Conservation (phyloP, 2,329 filamentous ascomycete species). For the Curvularia hawaiiensis region DNA sequence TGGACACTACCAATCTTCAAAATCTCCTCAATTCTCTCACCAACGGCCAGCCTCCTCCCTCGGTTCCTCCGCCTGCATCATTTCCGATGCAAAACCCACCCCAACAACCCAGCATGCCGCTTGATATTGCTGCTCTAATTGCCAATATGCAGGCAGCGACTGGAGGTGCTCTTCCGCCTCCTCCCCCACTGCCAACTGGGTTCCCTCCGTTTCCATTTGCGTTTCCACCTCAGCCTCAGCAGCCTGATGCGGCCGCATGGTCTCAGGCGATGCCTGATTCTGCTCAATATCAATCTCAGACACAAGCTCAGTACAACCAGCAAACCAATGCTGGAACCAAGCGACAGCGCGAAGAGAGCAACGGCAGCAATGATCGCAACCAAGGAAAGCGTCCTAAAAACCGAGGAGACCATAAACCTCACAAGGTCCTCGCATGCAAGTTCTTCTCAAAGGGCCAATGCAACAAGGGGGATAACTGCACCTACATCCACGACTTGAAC, state of each 20-base stretch:
- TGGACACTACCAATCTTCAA: slow-evolving; percentile 38
- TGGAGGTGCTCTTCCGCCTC: slow-evolving; percentile 26
- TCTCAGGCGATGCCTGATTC: slow-evolving; percentile 22
- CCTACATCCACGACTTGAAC: slow-evolving; percentile 67
- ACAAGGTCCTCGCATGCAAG: slow-evolving; percentile 60
- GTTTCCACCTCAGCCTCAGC: slow-evolving; percentile 22
- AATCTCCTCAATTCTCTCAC: slow-evolving; percentile 31
- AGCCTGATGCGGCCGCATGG: slow-evolving; percentile 17
- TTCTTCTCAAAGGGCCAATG: slow-evolving; percentile 75
- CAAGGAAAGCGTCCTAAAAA: slow-evolving; percentile 60
- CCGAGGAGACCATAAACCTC: slow-evolving; percentile 31
- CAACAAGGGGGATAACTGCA: slow-evolving; percentile 74
- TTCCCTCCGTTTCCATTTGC: slow-evolving; percentile 24
- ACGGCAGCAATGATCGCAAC: slow-evolving; percentile 32
- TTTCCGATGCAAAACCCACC: slow-evolving; percentile 18
- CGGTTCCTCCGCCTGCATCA: slow-evolving; percentile 20
- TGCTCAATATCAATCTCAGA: slow-evolving; percentile 16
- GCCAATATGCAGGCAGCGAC: slow-evolving; percentile 30
- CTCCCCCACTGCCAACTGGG: slow-evolving; percentile 31
- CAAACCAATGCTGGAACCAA: slow-evolving; percentile 43
- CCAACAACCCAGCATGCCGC: slow-evolving; percentile 21
- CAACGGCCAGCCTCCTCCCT: slow-evolving; percentile 21
- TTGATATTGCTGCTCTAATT: slow-evolving; percentile 33
- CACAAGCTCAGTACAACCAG: slow-evolving; percentile 28
- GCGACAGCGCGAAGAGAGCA: slow-evolving; percentile 42